Evolutionary conservation across 2,329 filamentous ascomycete genomes (phyloP), one percentile per base, ranked within the genome.

Genomic region (Stagonosporopsis rhizophila): DNA sequence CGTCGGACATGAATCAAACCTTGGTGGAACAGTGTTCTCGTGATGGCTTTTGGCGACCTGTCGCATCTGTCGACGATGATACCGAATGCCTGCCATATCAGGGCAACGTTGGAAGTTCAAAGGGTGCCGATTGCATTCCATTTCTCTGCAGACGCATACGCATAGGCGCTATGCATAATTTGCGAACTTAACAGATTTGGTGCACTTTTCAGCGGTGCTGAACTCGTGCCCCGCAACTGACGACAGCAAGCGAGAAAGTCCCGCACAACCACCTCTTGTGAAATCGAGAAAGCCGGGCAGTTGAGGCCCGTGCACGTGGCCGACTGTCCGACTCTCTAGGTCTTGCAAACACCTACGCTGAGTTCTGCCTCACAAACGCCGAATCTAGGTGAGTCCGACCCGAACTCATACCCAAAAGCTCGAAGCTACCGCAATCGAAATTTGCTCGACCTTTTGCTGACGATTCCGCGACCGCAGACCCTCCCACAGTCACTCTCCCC

Each of bases 341-440:
- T 25, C 23, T 25, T 25, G 28, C 12, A 14, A 59, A 45, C 52
- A 62, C 47, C 59, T 25, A 56, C 47, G 48, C 47, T 54, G 58
- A 68, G 59, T 57, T 58, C 57, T 60, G 65, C 60, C 56, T 47
- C 61, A 67, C 65, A 63, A 67, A 67, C 64, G 62, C 66, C 62
- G 58, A 62, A 62, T 61, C 59, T 52, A 68, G 59, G 67, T 70
- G 60, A 55, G 67, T 70, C 56, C 55, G 58, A 58, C 40, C 46
- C 52, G 53, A 54, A 42, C 35, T 44, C 39, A 52, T 53, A 44
- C 53, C 58, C 41, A 39, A 38, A 44, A 52, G 48, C 48, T 44
- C 53, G 51, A 44, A 37, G 42, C 28, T 39, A 23, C 20, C 19
- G 37, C 53, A 39, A 34, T 22, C 38, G 56, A 58, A 61, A 59